Percentiles rank a stretch among this genome's conserved stretches.
Conservation (phyloP, 805 yeast genomes). For the Blastobotrys muscicola region DNA sequence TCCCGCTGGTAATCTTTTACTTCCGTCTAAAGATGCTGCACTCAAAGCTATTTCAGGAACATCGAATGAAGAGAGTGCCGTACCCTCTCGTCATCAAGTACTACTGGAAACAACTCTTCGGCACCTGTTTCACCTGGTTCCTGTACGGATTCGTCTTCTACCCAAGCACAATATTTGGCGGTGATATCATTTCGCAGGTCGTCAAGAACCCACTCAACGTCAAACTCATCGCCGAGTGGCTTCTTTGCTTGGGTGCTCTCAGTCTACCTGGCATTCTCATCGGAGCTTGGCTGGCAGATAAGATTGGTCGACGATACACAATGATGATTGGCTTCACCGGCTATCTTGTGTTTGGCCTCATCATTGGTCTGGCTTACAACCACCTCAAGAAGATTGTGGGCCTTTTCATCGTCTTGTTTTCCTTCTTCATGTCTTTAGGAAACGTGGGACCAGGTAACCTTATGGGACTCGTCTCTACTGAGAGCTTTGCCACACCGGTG, state of each 20-base stretch:
- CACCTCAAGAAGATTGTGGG: constrained; percentile 48
- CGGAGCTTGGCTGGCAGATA: constrained; percentile 65
- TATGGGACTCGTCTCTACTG: constrained; percentile 76
- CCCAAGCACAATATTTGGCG: constrained; percentile 76
- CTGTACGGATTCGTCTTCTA: constrained; percentile 83
- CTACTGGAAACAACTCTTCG: constrained; percentile 69
- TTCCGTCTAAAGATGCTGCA: constrained; percentile 67
- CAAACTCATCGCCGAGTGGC: constrained; percentile 86
- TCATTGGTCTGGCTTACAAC: constrained; percentile 38
- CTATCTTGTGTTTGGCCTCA: constrained; percentile 47
- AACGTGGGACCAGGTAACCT: constrained; percentile 92
- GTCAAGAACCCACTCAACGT: constrained; percentile 66
- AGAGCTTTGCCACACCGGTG: constrained; percentile 73
- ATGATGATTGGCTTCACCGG: constrained; percentile 64
- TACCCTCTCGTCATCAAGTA: constrained; percentile 58
- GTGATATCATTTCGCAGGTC: constrained; percentile 56
- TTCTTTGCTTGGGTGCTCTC: constrained; percentile 72
- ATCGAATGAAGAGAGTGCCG: constrained; percentile 61
- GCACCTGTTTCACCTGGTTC: constrained; percentile 78
- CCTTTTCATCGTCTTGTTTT: constrained; percentile 72
- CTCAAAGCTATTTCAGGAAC: constrained; percentile 57
- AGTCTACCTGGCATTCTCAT: constrained; percentile 83
- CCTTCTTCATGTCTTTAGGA: constrained; percentile 76
- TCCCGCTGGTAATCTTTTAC: constrained; percentile 67
- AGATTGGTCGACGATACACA: constrained; percentile 62